Percentiles rank a stretch among this genome's conserved stretches.
Evolutionary conservation across 208 protist genomes (phyloP).

Genomic region (Trichomonas gallinae): DNA sequence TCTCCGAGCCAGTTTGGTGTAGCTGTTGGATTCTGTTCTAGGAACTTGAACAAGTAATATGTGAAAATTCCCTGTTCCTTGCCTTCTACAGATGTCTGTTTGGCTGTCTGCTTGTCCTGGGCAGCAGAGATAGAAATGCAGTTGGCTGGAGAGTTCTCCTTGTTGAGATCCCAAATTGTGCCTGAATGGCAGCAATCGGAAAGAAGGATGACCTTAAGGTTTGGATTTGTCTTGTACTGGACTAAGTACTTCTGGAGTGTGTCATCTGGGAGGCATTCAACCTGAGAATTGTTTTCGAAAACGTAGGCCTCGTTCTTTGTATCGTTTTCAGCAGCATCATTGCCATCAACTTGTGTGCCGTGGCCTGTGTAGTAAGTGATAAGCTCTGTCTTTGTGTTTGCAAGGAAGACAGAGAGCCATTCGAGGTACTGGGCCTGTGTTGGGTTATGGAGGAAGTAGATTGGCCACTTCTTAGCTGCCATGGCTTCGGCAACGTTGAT

Average conservation of each 20-base stretch:
- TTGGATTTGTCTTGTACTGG: background rate
- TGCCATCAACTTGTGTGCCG: background rate
- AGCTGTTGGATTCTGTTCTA: background rate
- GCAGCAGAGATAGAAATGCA: background rate
- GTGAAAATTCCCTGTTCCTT: constrained; percentile 7
- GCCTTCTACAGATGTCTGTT: background rate
- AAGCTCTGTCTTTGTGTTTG: background rate
- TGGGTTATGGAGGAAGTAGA: background rate
- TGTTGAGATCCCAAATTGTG: constrained; percentile 2
- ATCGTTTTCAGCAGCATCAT: background rate
- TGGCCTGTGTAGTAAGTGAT: background rate
- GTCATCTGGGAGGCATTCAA: background rate
- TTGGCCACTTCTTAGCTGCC: background rate
- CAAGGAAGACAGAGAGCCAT: background rate
- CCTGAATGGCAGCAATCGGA: background rate
- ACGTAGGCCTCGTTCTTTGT: background rate
- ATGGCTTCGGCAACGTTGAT: background rate
- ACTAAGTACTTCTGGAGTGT: background rate
- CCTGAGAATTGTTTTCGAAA: background rate
- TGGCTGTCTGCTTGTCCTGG: background rate
- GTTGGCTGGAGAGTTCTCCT: background rate
- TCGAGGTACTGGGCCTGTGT: background rate
- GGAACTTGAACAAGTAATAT: background rate
- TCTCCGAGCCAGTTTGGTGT: background rate
- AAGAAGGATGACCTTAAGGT: background rate